Percentiles rank a stretch among this genome's conserved stretches.
Evolutionary conservation across 2,329 filamentous ascomycete species (phyloP).

Genomic region (Neofusicoccum laricinum): DNA sequence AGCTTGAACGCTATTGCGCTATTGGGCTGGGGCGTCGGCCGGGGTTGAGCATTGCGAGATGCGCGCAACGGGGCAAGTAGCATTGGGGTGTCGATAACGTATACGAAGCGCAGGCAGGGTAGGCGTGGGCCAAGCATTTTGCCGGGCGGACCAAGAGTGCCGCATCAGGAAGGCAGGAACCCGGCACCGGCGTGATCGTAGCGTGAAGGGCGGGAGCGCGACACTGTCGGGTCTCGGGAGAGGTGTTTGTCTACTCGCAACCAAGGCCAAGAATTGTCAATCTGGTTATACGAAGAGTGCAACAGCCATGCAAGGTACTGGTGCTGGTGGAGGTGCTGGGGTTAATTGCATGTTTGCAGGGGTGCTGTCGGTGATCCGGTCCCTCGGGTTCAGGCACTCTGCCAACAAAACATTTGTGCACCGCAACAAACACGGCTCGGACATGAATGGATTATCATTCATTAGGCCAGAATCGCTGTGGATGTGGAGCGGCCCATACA

Average conservation of each 20-base stretch:
- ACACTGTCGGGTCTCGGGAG: background rate
- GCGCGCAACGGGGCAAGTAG: background rate
- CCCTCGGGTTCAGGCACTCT: background rate
- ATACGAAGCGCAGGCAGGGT: background rate
- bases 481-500: no score
- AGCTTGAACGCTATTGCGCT: background rate
- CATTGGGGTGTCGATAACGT: background rate
- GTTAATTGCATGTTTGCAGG: background rate
- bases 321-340: background rate
- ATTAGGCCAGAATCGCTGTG: no score
- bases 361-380: background rate
- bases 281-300: background rate
- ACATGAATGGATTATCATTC: no score
- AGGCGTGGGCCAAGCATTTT: background rate
- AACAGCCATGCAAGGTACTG: background rate
- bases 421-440: no score
- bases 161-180: background rate
- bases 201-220: background rate
- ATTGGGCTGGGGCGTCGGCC: background rate
- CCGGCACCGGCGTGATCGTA: background rate
- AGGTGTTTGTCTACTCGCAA: background rate
- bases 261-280: background rate
- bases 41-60: background rate
- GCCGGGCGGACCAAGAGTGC: constrained; percentile 7
- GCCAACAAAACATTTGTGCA: no score